Base-by-base conservation (phyloP, 1,284 basidiomycete species). In the Moniliophthora roreri region DNA sequence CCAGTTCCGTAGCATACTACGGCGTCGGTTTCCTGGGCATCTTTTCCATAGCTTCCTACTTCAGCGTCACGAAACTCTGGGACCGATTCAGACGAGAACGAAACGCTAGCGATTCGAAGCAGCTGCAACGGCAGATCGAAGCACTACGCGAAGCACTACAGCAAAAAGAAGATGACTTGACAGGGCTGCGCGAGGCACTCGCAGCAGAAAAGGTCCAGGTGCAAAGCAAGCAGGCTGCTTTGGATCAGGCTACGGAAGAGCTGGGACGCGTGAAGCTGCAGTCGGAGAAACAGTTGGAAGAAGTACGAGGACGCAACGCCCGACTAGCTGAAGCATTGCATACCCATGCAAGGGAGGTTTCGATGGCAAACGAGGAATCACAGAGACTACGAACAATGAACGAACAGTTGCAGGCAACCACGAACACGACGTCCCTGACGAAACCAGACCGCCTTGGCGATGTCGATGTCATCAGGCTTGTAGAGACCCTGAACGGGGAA, bases 401-500 rank as follows among this genome's bases (percentile, higher is more conserved):
- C 26, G 67, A 62, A 7, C 71, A 46, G 24, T 18, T 46, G 26
- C 21, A 46, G 44, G 24, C 44, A 75, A 0, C 13, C 44, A 24
- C 26, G 24, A 18, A 13, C 13, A n/a, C n/a, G 60, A 62, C 67
- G 38, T 78, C 72, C 64, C 65, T 78, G 60, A 69, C 70, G 2
- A 77, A 72, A 52, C 71, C 72, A 15, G 76, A 79, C 54, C 57
- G 65, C 1, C 62, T 76, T 50, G 69, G 75, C 0, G 75, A 71
- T 4, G 70, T 70, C 6, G 78, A 79, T 36, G 70, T 80, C 39
- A 67, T 78, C 18, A 50, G 60, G 0, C 63, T 75, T 48, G 58
- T 80, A 53, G 66, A 72, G 40, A 65, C 63, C 3, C 63, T 80
- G 57, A 80, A 80, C 58, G 58, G 69, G 32, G 75, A 77, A 61